These are phyloP conservation scores for Gryganskiella cystojenkinii DNA, from an alignment of 192 early-diverging fungal genomes.

Conservation along the genomic window DNA sequence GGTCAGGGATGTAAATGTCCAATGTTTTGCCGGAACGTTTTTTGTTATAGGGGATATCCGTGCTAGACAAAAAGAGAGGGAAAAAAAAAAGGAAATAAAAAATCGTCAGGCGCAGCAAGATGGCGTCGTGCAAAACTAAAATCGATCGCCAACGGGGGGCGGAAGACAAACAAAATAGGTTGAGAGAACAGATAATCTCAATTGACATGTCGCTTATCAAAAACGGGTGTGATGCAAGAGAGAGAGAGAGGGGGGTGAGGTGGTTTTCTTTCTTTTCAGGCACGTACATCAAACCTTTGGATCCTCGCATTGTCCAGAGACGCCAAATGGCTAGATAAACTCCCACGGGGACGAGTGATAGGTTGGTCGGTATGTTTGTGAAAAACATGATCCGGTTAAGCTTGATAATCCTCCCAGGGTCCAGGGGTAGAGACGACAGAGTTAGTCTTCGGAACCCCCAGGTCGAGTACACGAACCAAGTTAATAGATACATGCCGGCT, in stretches of 20 bases:
- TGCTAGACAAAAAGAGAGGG: background rate
- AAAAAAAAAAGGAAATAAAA: background rate
- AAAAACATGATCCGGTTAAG: conserved; percentile 18
- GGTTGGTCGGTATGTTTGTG: conserved; percentile 18
- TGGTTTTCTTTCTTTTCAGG: conserved; percentile 28
- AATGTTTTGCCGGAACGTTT: conserved; percentile 9
- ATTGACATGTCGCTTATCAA: background rate
- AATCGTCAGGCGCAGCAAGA: too few relatives aligned
- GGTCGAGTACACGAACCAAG: conserved; percentile 13
- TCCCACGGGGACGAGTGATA: conserved; percentile 19
- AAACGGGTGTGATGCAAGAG: background rate
- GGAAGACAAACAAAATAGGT: background rate
- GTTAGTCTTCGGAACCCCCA: conserved; percentile 1
- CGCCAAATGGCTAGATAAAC: conserved; percentile 19
- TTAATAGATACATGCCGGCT: conserved; percentile 7
- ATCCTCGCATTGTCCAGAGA: conserved; percentile 18
- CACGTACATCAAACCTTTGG: conserved; percentile 14
- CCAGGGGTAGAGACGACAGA: conserved; percentile 3
- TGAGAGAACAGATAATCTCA: too few relatives aligned
- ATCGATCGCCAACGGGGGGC: background rate
- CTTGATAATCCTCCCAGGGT: conserved; percentile 22
- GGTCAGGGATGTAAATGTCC: conserved; percentile 31
- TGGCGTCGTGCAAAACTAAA: too few relatives aligned
- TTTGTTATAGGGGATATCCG: conserved; percentile 11
- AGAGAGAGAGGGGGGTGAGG: conserved; percentile 31